A percentile compares a stretch with the other conserved stretches of the same genome.
phyloP scores from a whole-genome alignment of 2,329 filamentous ascomycete genomes.

The Aaosphaeria pasadenensis region DNA sequence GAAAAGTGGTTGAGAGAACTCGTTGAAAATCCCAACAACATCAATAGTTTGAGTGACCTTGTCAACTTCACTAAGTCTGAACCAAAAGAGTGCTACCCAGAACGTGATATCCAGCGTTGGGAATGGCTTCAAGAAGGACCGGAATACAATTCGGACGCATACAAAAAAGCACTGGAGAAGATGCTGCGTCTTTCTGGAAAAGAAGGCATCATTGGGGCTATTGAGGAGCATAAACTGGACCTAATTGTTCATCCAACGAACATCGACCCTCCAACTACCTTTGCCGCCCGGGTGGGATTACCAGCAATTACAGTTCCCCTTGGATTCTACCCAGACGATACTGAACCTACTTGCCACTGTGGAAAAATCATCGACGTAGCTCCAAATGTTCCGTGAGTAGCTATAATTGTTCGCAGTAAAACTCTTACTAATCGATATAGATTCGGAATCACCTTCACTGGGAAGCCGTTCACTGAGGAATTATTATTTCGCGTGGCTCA shows the following conservation, averaged over 20 bases:
- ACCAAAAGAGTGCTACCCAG: neutral
- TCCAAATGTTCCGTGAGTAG: conserved; percentile 2
- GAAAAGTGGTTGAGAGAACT: neutral
- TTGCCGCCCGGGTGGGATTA: neutral
- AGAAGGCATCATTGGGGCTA: neutral
- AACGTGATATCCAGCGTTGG: neutral
- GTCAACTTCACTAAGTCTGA: neutral
- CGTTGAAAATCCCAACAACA: neutral
- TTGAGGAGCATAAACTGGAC: neutral
- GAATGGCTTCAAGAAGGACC: neutral
- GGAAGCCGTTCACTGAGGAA: neutral
- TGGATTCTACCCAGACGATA: neutral
- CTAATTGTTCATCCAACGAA: neutral
- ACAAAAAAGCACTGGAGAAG: neutral
- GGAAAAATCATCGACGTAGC: neutral
- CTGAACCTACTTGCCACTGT: neutral
- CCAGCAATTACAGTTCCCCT: conserved; percentile 1
- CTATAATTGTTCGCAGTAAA: neutral
- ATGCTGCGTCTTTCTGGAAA: neutral
- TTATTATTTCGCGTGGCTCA: neutral
- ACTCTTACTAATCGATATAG: neutral
- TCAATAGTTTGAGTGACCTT: neutral
- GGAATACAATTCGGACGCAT: neutral
- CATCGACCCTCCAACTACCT: neutral
- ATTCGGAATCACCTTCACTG: neutral